Evolutionary conservation across 805 yeast species (phyloP).

Genomic region (Ogataea degrootiae): DNA sequence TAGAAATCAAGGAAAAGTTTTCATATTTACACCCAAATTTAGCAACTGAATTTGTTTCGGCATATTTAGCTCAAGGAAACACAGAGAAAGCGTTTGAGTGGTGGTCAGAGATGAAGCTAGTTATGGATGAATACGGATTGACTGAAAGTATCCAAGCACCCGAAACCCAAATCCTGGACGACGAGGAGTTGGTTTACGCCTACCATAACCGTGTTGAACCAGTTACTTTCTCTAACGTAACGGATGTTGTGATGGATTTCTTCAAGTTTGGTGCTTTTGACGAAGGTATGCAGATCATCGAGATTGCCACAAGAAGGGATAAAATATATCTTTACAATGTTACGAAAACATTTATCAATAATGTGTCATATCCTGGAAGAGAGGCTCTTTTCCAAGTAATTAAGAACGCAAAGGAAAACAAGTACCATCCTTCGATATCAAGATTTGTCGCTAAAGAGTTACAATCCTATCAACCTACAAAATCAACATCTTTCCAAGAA

Average conservation of each 20-base stretch:
- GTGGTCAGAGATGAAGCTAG: conserved; percentile 25
- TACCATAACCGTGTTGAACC: conserved; percentile 28
- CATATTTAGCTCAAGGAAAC: conserved; percentile 26
- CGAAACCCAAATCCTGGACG: conserved; percentile 19
- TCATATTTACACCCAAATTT: conserved; percentile 36
- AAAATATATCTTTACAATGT: conserved; percentile 18
- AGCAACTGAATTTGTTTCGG: conserved; percentile 31
- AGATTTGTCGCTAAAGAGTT: conserved; percentile 16
- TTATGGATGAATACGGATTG: conserved; percentile 24
- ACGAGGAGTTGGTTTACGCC: conserved; percentile 18
- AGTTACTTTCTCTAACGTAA: conserved; percentile 22
- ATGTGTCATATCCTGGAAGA: conserved; percentile 19
- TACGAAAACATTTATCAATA: conserved; percentile 10
- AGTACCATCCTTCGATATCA: conserved; percentile 12
- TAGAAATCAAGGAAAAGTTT: conserved; percentile 24
- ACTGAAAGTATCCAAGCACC: conserved; percentile 16
- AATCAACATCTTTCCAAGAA: conserved; percentile 16
- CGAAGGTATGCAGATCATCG: conserved; percentile 18
- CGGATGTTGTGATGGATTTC: conserved; percentile 20
- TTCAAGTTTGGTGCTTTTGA: conserved; percentile 15
- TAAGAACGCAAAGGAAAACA: conserved; percentile 2
- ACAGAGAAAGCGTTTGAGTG: conserved; percentile 29
- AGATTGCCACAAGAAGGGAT: conserved; percentile 18
- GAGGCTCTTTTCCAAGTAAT: conserved; percentile 20
- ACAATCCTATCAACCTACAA: conserved; percentile 3